Percentiles rank a stretch among this genome's conserved stretches.
Evolutionary conservation across 805 yeast genomes (phyloP).

Genomic region (Wickerhamomyces canadensis): DNA sequence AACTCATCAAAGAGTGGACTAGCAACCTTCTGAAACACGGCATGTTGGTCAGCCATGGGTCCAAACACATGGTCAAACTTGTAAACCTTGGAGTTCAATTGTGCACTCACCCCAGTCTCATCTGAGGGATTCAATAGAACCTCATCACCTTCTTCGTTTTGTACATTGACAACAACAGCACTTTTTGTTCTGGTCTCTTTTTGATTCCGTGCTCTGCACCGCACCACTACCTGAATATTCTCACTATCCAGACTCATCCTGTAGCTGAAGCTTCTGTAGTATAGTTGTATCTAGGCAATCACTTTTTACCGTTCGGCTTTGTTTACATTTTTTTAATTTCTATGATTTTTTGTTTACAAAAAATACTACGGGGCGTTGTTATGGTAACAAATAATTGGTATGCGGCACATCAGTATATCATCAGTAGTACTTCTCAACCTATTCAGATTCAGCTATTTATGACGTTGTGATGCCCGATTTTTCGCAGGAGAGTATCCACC

Average conservation of each 20-base stretch:
- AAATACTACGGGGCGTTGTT: background rate
- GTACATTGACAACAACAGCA: slow-evolving; percentile 53
- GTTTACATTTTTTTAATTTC: background rate
- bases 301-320: slow-evolving; percentile 1
- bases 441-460: slow-evolving; percentile 29
- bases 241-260: slow-evolving; percentile 27
- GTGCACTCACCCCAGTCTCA: slow-evolving; percentile 34
- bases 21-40: slow-evolving; percentile 63
- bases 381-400: background rate
- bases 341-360: background rate
- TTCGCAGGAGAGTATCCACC: slow-evolving; percentile 42
- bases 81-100: slow-evolving; percentile 49
- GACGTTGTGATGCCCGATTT: slow-evolving; percentile 45
- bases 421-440: too few species aligned
- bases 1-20: slow-evolving; percentile 60
- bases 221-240: slow-evolving; percentile 57
- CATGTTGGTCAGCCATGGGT: slow-evolving; percentile 68
- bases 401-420: background rate
- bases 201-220: slow-evolving; percentile 58
- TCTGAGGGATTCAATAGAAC: slow-evolving; percentile 40
- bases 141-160: slow-evolving; percentile 41
- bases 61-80: slow-evolving; percentile 80
- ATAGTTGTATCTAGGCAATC: background rate
- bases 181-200: slow-evolving; percentile 54
- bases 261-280: background rate